Evolutionary conservation across 2,329 filamentous ascomycete species (phyloP).

Genomic region (Herpotrichia juniperi): DNA sequence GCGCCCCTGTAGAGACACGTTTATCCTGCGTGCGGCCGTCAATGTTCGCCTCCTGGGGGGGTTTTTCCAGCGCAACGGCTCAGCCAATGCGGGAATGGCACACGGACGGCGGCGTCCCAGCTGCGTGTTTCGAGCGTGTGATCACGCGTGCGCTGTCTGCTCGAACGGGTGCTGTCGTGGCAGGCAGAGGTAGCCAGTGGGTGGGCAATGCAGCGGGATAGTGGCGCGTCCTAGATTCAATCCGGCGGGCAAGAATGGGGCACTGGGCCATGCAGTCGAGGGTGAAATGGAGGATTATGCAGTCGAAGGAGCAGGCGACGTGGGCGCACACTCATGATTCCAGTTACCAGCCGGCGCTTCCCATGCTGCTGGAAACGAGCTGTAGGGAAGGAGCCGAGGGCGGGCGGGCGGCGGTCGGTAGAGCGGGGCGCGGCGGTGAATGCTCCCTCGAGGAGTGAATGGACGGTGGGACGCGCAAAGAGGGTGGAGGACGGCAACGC

Average conservation of each 20-base stretch:
- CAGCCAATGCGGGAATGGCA: conserved; percentile 43
- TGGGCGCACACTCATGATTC: conserved; percentile 34
- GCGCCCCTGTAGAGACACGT: conserved; percentile 46
- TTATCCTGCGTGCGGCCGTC: conserved; percentile 48
- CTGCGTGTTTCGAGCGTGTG: conserved; percentile 47
- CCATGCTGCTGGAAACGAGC: conserved; percentile 39
- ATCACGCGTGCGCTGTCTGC: conserved; percentile 49
- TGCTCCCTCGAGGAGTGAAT: conserved; percentile 7
- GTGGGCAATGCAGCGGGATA: conserved; percentile 19
- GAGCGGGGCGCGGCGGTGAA: conserved; percentile 10
- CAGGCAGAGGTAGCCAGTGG: conserved; percentile 38
- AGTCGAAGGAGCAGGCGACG: conserved; percentile 42
- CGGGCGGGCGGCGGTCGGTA: conserved; percentile 18
- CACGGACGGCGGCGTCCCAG: conserved; percentile 45
- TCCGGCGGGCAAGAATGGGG: conserved; percentile 49
- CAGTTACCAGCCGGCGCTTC: conserved; percentile 38
- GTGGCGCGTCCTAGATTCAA: conserved; percentile 27
- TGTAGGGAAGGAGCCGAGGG: conserved; percentile 13
- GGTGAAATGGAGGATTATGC: conserved; percentile 40
- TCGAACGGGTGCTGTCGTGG: conserved; percentile 43
- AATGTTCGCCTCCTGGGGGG: conserved; percentile 42
- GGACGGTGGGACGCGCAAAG: background rate
- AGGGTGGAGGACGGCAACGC: conserved; percentile 8
- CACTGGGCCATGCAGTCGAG: conserved; percentile 44
- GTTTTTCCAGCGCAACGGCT: conserved; percentile 40